phyloP scores from a whole-genome alignment of 495 filamentous ascomycete species.

The Parathielavia appendiculata region DNA sequence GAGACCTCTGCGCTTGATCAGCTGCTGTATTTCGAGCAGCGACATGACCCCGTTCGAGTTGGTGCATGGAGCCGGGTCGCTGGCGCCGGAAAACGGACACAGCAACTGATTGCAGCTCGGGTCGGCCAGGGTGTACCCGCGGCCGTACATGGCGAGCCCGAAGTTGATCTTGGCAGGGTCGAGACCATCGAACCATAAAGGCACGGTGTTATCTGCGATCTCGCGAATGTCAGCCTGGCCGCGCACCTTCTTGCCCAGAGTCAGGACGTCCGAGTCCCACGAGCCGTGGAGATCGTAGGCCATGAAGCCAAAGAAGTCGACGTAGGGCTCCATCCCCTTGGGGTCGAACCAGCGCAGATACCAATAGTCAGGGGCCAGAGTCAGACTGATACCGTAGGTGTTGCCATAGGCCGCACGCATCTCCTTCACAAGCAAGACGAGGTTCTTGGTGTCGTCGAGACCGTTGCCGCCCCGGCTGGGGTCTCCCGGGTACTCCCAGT shows the following conservation, averaged over 20 bases:
- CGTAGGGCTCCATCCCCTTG: slow-evolving; percentile 23
- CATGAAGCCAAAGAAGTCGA: slow-evolving; percentile 57
- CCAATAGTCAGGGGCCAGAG: slow-evolving; percentile 45
- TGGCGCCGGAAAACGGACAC: slow-evolving; percentile 28
- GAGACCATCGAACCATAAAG: slow-evolving; percentile 49
- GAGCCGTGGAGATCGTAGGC: slow-evolving; percentile 44
- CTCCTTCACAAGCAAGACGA: slow-evolving; percentile 36
- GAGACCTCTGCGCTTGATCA: neutral
- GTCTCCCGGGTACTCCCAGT: slow-evolving; percentile 51
- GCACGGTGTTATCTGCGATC: slow-evolving; percentile 42
- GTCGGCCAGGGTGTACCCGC: slow-evolving; percentile 30
- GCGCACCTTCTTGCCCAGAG: slow-evolving; percentile 30
- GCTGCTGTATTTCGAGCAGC: slow-evolving; percentile 34
- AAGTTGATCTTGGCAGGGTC: slow-evolving; percentile 38
- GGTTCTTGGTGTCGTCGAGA: slow-evolving; percentile 41
- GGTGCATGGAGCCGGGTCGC: slow-evolving; percentile 31
- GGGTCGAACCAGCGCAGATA: slow-evolving; percentile 48
- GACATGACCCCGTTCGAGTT: slow-evolving; percentile 29
- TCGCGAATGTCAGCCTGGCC: slow-evolving; percentile 55
- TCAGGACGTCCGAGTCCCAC: slow-evolving; percentile 27
- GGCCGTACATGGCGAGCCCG: slow-evolving; percentile 52
- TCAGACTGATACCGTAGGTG: slow-evolving; percentile 31
- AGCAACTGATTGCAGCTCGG: slow-evolving; percentile 22
- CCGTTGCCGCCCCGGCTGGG: slow-evolving; percentile 40
- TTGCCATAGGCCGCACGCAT: neutral